Evolutionary conservation across 1,284 basidiomycete species (phyloP).

Genomic region (Amylostereum areolatum): DNA sequence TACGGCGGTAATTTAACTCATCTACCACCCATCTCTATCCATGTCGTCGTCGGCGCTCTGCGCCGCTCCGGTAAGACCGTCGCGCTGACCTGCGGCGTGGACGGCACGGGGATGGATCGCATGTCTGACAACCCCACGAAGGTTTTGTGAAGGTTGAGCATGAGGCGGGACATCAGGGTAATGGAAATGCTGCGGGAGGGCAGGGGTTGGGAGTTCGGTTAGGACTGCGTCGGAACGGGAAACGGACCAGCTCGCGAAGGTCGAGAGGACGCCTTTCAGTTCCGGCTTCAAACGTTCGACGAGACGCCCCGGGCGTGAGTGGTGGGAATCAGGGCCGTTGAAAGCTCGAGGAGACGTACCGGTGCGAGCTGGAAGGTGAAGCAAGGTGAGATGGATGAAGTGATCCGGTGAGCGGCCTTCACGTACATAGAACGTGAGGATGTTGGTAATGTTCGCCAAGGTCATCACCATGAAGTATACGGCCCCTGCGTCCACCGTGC

Average conservation of each 20-base stretch:
- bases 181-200: constrained; percentile 22
- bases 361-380: neutral
- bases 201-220: neutral
- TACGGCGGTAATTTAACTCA: no score
- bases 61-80: neutral
- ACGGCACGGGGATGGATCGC: neutral
- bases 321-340: neutral
- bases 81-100: constrained; percentile 7
- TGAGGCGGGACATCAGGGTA: constrained; percentile 32
- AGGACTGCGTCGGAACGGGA: neutral
- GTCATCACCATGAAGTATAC: no score
- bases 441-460: constrained; percentile 20
- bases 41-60: neutral
- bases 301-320: no score
- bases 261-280: constrained; percentile 22
- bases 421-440: constrained; percentile 28
- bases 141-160: constrained; percentile 27
- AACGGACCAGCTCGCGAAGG: constrained; percentile 21
- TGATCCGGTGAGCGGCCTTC: neutral
- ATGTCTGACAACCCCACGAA: neutral
- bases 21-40: neutral
- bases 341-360: neutral
- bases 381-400: constrained; percentile 9
- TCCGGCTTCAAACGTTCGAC: no score
- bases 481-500: no score